A percentile compares a stretch with the other conserved stretches of the same genome.
These are phyloP conservation scores for Acarospora socialis DNA, from an alignment of 2,329 filamentous ascomycete genomes.

Conservation along the genomic window DNA sequence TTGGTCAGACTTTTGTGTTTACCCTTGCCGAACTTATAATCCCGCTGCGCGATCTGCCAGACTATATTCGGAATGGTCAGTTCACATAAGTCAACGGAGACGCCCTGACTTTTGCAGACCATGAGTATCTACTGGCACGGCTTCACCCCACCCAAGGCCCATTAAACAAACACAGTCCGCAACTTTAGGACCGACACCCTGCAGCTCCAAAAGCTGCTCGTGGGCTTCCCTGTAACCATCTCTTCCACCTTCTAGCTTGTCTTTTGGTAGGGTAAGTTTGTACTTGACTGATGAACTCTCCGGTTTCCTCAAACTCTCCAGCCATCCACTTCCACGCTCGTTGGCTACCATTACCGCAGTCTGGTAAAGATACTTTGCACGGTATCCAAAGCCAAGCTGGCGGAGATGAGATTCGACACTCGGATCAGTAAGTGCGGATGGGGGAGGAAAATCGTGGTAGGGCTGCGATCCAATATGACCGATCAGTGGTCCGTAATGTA, in stretches of 20 bases:
- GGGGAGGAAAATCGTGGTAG: constrained; percentile 78
- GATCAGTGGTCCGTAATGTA: constrained; percentile 67
- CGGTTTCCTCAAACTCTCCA: constrained; percentile 64
- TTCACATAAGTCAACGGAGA: constrained; percentile 1
- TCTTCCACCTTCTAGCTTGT: constrained; percentile 36
- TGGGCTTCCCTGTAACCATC: constrained; percentile 68
- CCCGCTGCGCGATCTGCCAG: constrained; percentile 93
- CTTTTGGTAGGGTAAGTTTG: constrained; percentile 29
- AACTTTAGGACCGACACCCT: constrained; percentile 91
- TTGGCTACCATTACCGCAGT: constrained; percentile 63
- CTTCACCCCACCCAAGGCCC: constrained; percentile 89
- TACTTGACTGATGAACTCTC: constrained; percentile 48
- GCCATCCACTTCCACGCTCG: constrained; percentile 57
- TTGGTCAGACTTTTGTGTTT: constrained; percentile 80
- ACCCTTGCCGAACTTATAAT: constrained; percentile 80
- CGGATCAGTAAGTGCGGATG: constrained; percentile 54
- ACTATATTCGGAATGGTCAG: constrained; percentile 33
- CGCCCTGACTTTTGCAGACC: constrained; percentile 24
- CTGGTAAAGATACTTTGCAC: constrained; percentile 80
- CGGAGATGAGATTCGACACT: constrained; percentile 71
- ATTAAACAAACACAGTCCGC: constrained; percentile 94
- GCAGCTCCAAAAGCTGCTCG: constrained; percentile 59
- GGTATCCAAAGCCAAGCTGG: constrained; percentile 80
- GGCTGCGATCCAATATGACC: constrained; percentile 53
- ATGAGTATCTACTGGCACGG: constrained; percentile 92